These are phyloP conservation scores for Selaginella moellendorffii DNA, from an alignment of 75 land plant species.

Conservation along the genomic window DNA sequence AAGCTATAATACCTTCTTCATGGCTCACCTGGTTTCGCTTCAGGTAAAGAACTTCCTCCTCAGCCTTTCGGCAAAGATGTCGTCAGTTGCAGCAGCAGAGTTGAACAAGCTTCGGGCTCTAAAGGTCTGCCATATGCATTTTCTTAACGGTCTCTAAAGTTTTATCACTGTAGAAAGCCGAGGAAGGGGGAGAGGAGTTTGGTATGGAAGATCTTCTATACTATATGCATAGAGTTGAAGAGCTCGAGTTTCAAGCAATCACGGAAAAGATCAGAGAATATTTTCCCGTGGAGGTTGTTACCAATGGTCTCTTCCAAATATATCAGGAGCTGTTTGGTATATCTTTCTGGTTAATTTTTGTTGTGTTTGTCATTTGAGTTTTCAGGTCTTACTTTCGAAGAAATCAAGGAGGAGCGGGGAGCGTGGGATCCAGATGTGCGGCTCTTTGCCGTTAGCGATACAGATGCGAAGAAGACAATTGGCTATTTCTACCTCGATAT, in stretches of 20 bases:
- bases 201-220: conserved; percentile 69
- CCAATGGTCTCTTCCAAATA: conserved; percentile 56
- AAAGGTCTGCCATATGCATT: conserved; percentile 1
- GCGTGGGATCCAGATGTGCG: conserved; percentile 80
- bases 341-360: not conserved
- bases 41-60: conserved; percentile 17
- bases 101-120: conserved; percentile 15
- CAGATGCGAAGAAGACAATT: conserved; percentile 39
- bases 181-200: conserved; percentile 70
- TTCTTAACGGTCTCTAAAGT: not conserved
- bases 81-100: conserved; percentile 15
- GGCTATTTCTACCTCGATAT: conserved; percentile 81
- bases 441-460: conserved; percentile 47
- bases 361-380: not conserved
- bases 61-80: conserved; percentile 14
- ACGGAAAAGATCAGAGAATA: conserved; percentile 49
- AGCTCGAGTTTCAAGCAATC: conserved; percentile 39
- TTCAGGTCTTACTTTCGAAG: conserved; percentile 73
- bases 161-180: conserved; percentile 36
- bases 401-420: conserved; percentile 27
- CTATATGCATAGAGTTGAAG: conserved; percentile 62
- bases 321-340: conserved; percentile 74
- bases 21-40: not conserved
- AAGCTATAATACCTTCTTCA: conserved; percentile 16
- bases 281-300: conserved; percentile 59